phyloP scores from a whole-genome alignment of 2,329 filamentous ascomycete species.

The Trichoderma guizhouense region DNA sequence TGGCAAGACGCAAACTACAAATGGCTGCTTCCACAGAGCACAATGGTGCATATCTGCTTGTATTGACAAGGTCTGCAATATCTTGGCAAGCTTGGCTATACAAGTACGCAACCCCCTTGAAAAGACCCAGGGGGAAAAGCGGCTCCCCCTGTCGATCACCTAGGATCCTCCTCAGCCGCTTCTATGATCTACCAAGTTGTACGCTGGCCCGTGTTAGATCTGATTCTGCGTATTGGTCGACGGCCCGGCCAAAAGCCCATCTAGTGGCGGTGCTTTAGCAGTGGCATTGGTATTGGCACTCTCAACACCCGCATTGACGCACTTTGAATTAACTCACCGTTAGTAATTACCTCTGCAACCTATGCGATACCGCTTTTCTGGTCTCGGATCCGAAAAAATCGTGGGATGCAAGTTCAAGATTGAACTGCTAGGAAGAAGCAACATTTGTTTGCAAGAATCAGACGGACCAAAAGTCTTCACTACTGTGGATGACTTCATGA shows the following conservation, averaged over 20 bases:
- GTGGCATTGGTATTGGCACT: background rate
- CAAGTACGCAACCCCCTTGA: background rate
- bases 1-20: background rate
- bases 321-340: background rate
- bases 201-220: background rate
- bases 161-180: background rate
- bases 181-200: background rate
- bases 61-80: background rate
- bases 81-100: background rate
- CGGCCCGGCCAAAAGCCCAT: background rate
- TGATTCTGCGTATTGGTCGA: background rate
- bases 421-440: background rate
- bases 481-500: background rate
- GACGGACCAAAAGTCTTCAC: background rate
- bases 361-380: background rate
- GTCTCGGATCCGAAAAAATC: background rate
- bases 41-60: background rate
- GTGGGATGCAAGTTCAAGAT: background rate
- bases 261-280: background rate
- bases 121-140: background rate
- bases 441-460: background rate
- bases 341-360: background rate
- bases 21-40: background rate
- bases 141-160: constrained; percentile 16
- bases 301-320: background rate